A percentile compares a stretch with the other conserved stretches of the same genome.
Conservation (phyloP, 345 rosid species). For the Dovyalis caffra region DNA sequence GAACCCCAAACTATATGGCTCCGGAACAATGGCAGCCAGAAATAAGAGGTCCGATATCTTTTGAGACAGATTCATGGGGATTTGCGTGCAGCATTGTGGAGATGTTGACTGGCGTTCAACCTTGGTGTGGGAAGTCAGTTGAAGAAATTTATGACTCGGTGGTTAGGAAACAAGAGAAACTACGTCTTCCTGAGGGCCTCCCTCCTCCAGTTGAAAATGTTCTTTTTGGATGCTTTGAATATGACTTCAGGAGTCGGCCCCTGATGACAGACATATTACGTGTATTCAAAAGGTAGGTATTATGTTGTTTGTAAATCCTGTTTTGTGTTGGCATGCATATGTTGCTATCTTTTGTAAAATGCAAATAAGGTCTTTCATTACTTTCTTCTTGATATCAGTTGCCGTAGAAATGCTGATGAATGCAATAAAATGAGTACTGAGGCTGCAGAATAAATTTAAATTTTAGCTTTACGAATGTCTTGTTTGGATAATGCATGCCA, state of each 20-base stretch:
- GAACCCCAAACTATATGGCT: slow-evolving; percentile 95
- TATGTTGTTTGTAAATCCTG: not conserved
- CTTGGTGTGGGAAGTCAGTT: slow-evolving; percentile 69
- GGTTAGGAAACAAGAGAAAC: slow-evolving; percentile 73
- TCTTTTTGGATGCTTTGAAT: slow-evolving; percentile 84
- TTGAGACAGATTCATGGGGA: slow-evolving; percentile 96
- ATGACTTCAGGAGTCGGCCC: slow-evolving; percentile 86
- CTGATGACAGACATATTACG: slow-evolving; percentile 71
- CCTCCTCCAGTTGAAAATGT: slow-evolving; percentile 69
- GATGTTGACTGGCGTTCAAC: slow-evolving; percentile 85
- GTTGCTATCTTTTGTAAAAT: not conserved
- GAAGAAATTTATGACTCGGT: slow-evolving; percentile 67
- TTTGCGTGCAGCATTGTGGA: slow-evolving; percentile 88
- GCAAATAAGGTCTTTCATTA: not conserved
- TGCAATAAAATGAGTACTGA: not conserved
- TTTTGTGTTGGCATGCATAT: not conserved
- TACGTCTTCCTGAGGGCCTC: slow-evolving; percentile 60
- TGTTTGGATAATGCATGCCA: not conserved
- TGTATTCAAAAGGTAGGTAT: slow-evolving; percentile 59
- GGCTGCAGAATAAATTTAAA: not conserved
- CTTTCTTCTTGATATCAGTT: not conserved
- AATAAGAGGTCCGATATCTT: slow-evolving; percentile 74
- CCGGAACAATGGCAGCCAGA: slow-evolving; percentile 98
- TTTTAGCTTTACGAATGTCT: not conserved
- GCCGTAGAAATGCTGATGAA: not conserved